Percentiles rank a stretch among this genome's conserved stretches.
These are phyloP conservation scores for Phytopythium mirpurense DNA, from an alignment of 352 stramenopile species.

Conservation along the genomic window DNA sequence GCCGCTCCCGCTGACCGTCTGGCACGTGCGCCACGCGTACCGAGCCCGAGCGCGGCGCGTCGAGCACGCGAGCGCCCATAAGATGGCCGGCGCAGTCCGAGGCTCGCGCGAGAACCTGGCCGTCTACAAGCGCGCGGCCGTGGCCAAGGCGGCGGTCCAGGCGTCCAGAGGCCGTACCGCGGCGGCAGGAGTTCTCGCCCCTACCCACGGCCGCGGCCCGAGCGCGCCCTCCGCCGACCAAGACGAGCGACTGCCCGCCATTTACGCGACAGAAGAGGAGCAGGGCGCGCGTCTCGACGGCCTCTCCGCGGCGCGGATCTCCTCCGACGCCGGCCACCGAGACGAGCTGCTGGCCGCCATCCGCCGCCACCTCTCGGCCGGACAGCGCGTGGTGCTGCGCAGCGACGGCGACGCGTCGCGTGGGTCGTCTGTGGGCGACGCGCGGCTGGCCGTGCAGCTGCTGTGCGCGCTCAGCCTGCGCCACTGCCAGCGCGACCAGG, in stretches of 20 bases:
- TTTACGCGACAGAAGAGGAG: not conserved
- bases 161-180: too few relatives aligned
- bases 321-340: slow-evolving; percentile 13
- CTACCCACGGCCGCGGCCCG: too few relatives aligned
- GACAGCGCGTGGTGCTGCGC: slow-evolving; percentile 22
- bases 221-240: too few relatives aligned
- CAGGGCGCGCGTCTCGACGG: slow-evolving; percentile 5
- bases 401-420: slow-evolving; percentile 7
- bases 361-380: slow-evolving; percentile 25
- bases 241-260: too few relatives aligned
- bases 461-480: slow-evolving; percentile 43
- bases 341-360: slow-evolving; percentile 29
- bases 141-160: too few relatives aligned
- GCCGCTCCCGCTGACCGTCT: slow-evolving; percentile 23
- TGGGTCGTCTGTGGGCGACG: slow-evolving; percentile 7
- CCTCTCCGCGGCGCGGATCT: slow-evolving; percentile 12
- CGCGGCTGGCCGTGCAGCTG: slow-evolving; percentile 41
- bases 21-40: slow-evolving; percentile 41
- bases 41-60: slow-evolving; percentile 25
- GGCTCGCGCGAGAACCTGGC: slow-evolving; percentile 12
- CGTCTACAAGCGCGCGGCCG: too few relatives aligned
- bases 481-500: slow-evolving; percentile 38
- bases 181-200: too few relatives aligned
- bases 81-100: slow-evolving; percentile 5
- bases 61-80: slow-evolving; percentile 17